These are phyloP conservation scores for Cerrena zonata DNA, from an alignment of 1,284 basidiomycete species.

Conservation along the genomic window DNA sequence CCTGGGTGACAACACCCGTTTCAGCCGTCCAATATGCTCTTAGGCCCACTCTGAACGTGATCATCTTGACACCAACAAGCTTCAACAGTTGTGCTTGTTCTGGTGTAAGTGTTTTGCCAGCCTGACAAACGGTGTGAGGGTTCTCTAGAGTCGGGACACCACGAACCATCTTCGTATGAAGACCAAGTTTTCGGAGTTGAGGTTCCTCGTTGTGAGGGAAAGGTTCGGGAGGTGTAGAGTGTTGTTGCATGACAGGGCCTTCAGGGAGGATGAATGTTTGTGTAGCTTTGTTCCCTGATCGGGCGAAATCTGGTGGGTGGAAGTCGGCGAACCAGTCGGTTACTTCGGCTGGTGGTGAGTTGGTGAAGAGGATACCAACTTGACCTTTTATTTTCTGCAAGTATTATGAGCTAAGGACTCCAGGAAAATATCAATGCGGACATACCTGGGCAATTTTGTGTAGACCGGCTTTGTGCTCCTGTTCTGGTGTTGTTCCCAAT, in stretches of 20 bases:
- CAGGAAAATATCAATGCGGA: constrained; percentile 11
- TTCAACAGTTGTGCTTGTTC: constrained; percentile 89
- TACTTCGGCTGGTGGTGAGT: constrained; percentile 83
- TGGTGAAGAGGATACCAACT: constrained; percentile 89
- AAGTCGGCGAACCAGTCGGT: constrained; percentile 93
- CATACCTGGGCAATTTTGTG: constrained; percentile 75
- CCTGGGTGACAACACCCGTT: constrained; percentile 60
- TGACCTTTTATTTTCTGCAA: constrained; percentile 87
- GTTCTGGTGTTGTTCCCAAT: constrained; percentile 82
- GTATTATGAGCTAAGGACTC: constrained; percentile 5
- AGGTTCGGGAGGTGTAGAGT: constrained; percentile 73
- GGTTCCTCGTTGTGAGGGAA: constrained; percentile 97
- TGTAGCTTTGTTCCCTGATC: constrained; percentile 77
- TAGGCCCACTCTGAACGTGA: constrained; percentile 70
- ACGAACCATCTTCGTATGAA: constrained; percentile 78
- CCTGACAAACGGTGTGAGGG: constrained; percentile 80
- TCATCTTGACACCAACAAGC: constrained; percentile 82
- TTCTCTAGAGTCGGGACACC: constrained; percentile 83
- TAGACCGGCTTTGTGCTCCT: constrained; percentile 80
- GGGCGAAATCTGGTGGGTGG: constrained; percentile 85
- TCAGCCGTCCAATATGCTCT: constrained; percentile 73
- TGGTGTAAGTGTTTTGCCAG: constrained; percentile 73
- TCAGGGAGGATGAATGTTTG: constrained; percentile 73
- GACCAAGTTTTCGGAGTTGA: constrained; percentile 85
- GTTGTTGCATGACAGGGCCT: constrained; percentile 66